Percentiles rank a stretch among this genome's conserved stretches.
Conservation (phyloP, 192 early-diverging fungal genomes). For the Mortierella antarctica region DNA sequence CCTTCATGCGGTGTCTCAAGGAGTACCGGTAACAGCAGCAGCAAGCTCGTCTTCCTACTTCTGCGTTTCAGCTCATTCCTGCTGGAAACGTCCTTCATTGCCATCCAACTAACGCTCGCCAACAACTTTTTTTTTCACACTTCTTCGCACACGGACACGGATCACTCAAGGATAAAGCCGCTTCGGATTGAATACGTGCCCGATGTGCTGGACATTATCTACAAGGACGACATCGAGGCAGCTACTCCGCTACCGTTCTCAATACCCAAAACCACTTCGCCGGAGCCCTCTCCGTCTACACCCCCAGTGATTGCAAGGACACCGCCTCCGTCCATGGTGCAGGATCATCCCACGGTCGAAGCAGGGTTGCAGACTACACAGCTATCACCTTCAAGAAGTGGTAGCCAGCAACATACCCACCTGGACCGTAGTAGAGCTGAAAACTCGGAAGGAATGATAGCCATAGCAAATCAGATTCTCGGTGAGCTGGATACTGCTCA, state of each 20-base stretch:
- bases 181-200: conserved; percentile 18
- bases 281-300: neutral
- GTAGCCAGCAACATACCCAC: no score
- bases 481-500: no score
- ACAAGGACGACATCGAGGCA: conserved; percentile 3
- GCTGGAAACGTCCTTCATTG: neutral
- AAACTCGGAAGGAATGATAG: no score
- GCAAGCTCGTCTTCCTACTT: neutral
- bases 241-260: neutral
- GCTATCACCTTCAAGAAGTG: no score
- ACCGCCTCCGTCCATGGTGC: neutral
- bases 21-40: conserved; percentile 24
- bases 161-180: conserved; percentile 6
- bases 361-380: no score
- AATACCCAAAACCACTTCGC: neutral
- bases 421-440: no score
- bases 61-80: neutral
- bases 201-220: conserved; percentile 20
- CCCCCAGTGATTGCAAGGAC: neutral
- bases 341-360: neutral
- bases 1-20: conserved; percentile 21
- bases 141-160: neutral
- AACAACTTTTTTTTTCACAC: neutral
- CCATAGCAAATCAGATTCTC: no score
- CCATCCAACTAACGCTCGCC: neutral